phyloP scores from a whole-genome alignment of 352 stramenopile species.

The Globisporangium uncinulatum region DNA sequence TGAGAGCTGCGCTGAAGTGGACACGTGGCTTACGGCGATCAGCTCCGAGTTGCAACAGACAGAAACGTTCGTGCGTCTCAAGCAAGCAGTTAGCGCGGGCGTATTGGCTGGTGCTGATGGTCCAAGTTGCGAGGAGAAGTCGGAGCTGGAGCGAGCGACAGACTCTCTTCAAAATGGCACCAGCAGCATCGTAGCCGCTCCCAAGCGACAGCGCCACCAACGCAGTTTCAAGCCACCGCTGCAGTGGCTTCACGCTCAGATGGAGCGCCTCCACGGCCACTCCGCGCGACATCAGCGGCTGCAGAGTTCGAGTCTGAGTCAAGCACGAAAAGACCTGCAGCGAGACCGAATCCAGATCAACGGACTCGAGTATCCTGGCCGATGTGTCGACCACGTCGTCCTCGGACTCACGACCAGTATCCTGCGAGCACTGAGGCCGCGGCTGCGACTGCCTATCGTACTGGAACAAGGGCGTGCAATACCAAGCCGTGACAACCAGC shows the following conservation, averaged over 20 bases:
- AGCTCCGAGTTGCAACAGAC: conserved; percentile 31
- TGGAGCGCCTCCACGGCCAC: conserved; percentile 29
- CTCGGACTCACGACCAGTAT: conserved; percentile 16
- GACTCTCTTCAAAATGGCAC: not conserved
- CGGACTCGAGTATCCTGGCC: conserved; percentile 23
- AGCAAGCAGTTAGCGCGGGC: not conserved
- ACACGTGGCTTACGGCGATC: conserved; percentile 42
- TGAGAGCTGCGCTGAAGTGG: conserved; percentile 24
- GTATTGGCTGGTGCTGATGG: not conserved
- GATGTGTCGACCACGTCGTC: conserved; percentile 29
- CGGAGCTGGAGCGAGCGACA: too few species aligned
- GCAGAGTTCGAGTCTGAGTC: conserved; percentile 43
- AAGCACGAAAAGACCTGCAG: conserved; percentile 64
- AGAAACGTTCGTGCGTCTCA: conserved; percentile 8
- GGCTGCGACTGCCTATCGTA: not conserved
- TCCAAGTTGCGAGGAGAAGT: too few species aligned
- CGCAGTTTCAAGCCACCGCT: conserved; percentile 31
- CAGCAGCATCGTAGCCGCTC: not conserved
- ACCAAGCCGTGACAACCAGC: too few species aligned
- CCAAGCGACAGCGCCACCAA: not conserved
- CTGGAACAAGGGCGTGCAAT: too few species aligned
- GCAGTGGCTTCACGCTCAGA: conserved; percentile 43
- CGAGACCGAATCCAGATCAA: conserved; percentile 61
- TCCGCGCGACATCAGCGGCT: conserved; percentile 30
- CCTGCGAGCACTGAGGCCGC: not conserved